These are phyloP conservation scores for Microcera coccophila DNA, from an alignment of 2,329 filamentous ascomycete species.

Conservation along the genomic window DNA sequence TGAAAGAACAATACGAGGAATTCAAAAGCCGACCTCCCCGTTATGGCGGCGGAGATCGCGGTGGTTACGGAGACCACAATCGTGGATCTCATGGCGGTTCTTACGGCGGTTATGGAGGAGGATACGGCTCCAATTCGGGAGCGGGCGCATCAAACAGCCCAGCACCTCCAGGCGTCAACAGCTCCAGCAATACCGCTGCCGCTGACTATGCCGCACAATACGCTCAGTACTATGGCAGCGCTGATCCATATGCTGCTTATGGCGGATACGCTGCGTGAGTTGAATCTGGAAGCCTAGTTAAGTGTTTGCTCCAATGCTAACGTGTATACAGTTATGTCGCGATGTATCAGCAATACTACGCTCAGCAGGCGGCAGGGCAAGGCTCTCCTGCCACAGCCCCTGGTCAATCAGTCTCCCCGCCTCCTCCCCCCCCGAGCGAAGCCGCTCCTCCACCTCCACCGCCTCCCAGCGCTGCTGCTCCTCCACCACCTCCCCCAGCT, in stretches of 20 bases:
- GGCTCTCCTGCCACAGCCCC: constrained; percentile 39
- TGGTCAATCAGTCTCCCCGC: constrained; percentile 43
- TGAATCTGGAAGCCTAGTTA: not conserved
- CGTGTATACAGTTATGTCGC: constrained; percentile 52
- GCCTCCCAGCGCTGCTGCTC: constrained; percentile 51
- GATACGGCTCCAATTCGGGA: constrained; percentile 25
- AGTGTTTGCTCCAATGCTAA: constrained; percentile 18
- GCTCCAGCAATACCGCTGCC: constrained; percentile 24
- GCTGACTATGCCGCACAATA: constrained; percentile 76
- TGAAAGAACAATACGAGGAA: constrained; percentile 83
- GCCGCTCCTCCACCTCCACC: constrained; percentile 63
- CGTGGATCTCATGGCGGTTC: constrained; percentile 32
- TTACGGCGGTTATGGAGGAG: constrained; percentile 28
- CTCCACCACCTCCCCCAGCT: constrained; percentile 48
- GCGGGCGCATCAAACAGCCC: constrained; percentile 35
- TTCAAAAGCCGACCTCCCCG: constrained; percentile 82
- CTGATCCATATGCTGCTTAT: constrained; percentile 85
- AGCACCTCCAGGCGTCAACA: constrained; percentile 28
- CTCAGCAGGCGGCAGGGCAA: constrained; percentile 42
- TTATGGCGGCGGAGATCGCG: constrained; percentile 49
- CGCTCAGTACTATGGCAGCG: constrained; percentile 71
- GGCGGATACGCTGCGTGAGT: constrained; percentile 77
- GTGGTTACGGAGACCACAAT: constrained; percentile 28
- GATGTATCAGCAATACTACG: constrained; percentile 70
- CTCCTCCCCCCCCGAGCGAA: constrained; percentile 55